Evolutionary conservation across 2,329 filamentous ascomycete species (phyloP).

Genomic region (Pseudogymnoascus sp.): DNA sequence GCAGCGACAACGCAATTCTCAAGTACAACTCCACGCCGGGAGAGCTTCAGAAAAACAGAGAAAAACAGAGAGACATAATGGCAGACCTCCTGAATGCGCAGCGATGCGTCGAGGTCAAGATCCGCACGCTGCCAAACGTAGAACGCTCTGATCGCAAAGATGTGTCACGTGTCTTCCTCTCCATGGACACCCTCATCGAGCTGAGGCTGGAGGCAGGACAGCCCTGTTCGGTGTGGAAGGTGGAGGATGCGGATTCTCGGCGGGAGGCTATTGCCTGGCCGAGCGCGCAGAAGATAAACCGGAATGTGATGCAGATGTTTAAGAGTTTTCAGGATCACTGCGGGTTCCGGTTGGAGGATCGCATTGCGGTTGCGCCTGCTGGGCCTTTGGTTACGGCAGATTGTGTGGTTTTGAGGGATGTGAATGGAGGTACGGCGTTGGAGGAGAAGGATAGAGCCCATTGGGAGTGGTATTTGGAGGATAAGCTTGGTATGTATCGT

Average conservation of each 20-base stretch:
- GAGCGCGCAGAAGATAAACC: constrained; percentile 53
- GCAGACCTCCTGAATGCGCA: constrained; percentile 15
- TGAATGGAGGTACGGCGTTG: constrained; percentile 34
- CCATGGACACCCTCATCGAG: constrained; percentile 38
- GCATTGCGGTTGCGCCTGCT: constrained; percentile 51
- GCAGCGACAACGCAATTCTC: background rate
- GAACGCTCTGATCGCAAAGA: constrained; percentile 26
- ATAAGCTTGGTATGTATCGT: constrained; percentile 30
- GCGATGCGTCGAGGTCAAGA: constrained; percentile 27
- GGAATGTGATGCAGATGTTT: constrained; percentile 62
- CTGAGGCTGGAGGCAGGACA: constrained; percentile 50
- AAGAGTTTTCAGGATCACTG: constrained; percentile 65
- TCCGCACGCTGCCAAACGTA: constrained; percentile 20
- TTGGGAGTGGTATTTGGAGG: constrained; percentile 41
- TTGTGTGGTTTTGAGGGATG: constrained; percentile 52
- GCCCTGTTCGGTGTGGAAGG: constrained; percentile 42
- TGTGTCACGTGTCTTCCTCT: constrained; percentile 26
- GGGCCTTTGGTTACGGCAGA: constrained; percentile 44
- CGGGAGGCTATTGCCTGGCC: constrained; percentile 52
- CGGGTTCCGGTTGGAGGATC: constrained; percentile 63
- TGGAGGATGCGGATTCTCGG: constrained; percentile 21
- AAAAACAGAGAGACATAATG: constrained; percentile 13
- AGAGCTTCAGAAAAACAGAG: background rate
- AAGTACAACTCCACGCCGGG: background rate
- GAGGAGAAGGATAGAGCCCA: constrained; percentile 30